phyloP scores from a whole-genome alignment of 164 flowering plant genomes.

The Stephania cephalantha region DNA sequence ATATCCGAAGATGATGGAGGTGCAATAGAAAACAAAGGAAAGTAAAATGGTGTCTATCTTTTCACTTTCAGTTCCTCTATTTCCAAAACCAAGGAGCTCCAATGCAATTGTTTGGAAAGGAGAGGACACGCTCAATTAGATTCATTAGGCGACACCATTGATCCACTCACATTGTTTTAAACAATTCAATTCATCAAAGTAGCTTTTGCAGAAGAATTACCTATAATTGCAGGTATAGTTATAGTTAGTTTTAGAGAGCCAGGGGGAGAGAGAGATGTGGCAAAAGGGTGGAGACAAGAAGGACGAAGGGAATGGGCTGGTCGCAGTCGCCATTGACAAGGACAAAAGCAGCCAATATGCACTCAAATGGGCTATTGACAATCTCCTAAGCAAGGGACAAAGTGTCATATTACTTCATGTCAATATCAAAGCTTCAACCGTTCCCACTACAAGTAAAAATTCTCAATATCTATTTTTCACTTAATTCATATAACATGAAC shows the following conservation, averaged over 20 bases:
- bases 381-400: conserved; percentile 43
- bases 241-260: neutral
- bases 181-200: neutral
- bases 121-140: neutral
- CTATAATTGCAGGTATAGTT: neutral
- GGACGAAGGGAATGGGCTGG: conserved; percentile 23
- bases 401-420: conserved; percentile 59
- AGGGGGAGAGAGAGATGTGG: neutral
- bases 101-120: neutral
- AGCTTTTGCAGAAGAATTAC: neutral
- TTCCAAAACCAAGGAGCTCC: neutral
- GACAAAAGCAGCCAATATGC: conserved; percentile 72
- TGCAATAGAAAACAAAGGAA: neutral
- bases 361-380: conserved; percentile 69
- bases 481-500: neutral
- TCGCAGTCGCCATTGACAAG: conserved; percentile 74
- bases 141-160: neutral
- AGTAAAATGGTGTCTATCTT: neutral
- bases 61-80: neutral
- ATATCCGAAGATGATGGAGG: conserved; percentile 6
- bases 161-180: neutral
- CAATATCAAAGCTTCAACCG: conserved; percentile 19
- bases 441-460: conserved; percentile 30
- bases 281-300: conserved; percentile 12
- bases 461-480: neutral